Evolutionary conservation across 108 stramenopile species (phyloP), one percentile per base, ranked within the genome.

Genomic region (Aurantiochytrium sp.): DNA sequence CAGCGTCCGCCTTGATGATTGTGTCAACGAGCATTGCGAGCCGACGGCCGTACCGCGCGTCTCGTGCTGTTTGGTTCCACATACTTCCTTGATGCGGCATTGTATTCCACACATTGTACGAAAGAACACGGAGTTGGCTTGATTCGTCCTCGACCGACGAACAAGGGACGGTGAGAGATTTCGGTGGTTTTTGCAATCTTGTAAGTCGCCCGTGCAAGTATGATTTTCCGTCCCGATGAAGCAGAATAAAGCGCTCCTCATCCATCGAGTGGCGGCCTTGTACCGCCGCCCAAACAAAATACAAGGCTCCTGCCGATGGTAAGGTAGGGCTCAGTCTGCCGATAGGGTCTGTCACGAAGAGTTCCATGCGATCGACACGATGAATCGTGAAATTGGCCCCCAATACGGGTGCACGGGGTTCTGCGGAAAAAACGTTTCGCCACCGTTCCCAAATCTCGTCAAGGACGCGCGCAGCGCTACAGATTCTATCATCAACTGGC

Each of bases 101-200:
- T 12, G 76, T 83, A 23, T 83, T 83, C 76, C 76, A 83, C 76
- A 83, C 76, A 83, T 83, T 83, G 23, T 28, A 83, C 51, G 76
- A 83, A 12, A 83, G 51, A 8, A 83, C 76, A 18, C 51, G 44
- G 12, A 83, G 3, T 42, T 18, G 10, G 12, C 14, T 8, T 69
- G 42, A 69, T 14, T 23, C 18, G 8, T 8, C 25, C 35, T 69
- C 42, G 42, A 10, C 4, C 10, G 25, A 42, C 21, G 35, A 69
- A 18, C 64, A 23, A 69, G 64, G 25, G 64, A 69, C 42, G 64
- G 42, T 35, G 35, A 35, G 35, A 35, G 35, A 35, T 35, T 35
- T 35, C 2, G 35, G 35, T 2, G 35, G 35, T 35, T 35, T 35
- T 2, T 35, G 35, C 35, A 35, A 35, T 35, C 2, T 35, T 35